Evolutionary conservation across 1,284 basidiomycete species (phyloP), one percentile per base, ranked within the genome.

Genomic region (Ustilago crameri): DNA sequence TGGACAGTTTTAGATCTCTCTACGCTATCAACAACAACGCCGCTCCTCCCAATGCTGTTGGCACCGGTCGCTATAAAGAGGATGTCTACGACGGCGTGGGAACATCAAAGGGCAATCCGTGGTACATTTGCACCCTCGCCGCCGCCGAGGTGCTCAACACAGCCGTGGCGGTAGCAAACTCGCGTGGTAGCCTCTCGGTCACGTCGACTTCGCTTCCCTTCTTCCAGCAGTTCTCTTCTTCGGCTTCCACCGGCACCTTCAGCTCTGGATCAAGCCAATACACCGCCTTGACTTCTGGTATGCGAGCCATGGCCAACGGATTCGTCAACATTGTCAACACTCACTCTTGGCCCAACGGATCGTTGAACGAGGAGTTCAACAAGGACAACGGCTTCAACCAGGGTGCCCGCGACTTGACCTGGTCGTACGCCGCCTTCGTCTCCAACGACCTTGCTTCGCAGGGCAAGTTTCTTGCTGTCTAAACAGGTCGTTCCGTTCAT

Each of bases 351-450:
- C 18, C 48, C 18, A 78, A 78, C 46, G 76, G 74, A 9, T 70
- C 65, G 27, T 22, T 78, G 18, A 63, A 68, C 42, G 76, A 78
- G 58, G 52, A 74, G 49, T 74, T 76, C 37, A 55, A 60, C 45
- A 55, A 69, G 14, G 38, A 68, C 46, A 69, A 50, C 10, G 76
- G 76, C 40, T 70, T 43, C 51, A 72, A 70, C 26, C 52, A 61
- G 27, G 76, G 76, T 27, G 76, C 76, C 1, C 43, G 76, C 12
- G 76, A 78, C 46, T 49, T 78, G 15, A 78, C 76, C 27, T 78
- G 76, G 76, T 60, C 51, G 37, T 76, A 78, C 55, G 76, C 75
- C 3, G 70, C 76, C 7, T 76, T 72, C 26, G 55, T 72, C 24
- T 44, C 40, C n/a, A 66, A 62, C 53, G 56, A 67, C 34, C 34